phyloP scores from a whole-genome alignment of 768 basidiomycete species.

The Pleurotus salmoneostramineus region DNA sequence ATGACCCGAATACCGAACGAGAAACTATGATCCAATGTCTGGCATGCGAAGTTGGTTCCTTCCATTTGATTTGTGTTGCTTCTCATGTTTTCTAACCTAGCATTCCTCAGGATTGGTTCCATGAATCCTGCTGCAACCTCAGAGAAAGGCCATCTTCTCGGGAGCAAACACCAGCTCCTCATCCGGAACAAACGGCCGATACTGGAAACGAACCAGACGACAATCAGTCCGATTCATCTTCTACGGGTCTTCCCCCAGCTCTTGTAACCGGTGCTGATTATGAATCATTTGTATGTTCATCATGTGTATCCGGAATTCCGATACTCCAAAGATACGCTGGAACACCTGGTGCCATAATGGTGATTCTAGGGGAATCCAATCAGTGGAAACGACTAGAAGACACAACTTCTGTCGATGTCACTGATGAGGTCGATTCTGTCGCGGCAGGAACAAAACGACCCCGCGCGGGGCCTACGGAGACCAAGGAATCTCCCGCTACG shows the following conservation, averaged over 20 bases:
- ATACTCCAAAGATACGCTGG: slow-evolving; percentile 63
- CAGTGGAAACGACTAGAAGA: slow-evolving; percentile 53
- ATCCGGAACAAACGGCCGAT: slow-evolving; percentile 14
- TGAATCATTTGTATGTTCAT: slow-evolving; percentile 69
- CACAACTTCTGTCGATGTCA: slow-evolving; percentile 15
- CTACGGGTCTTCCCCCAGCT: slow-evolving; percentile 62
- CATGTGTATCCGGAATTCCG: slow-evolving; percentile 56
- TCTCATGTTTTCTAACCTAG: slow-evolving; percentile 4
- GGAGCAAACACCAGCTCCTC: slow-evolving; percentile 30
- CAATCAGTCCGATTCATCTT: slow-evolving; percentile 57
- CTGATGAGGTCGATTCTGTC: slow-evolving; percentile 22
- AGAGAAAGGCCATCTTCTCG: slow-evolving; percentile 58
- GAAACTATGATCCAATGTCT: slow-evolving; percentile 92
- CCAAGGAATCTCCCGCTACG: slow-evolving; percentile 25
- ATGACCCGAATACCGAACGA: slow-evolving; percentile 67
- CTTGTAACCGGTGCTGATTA: slow-evolving; percentile 68
- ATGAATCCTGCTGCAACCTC: slow-evolving; percentile 84
- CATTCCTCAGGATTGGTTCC: slow-evolving; percentile 75
- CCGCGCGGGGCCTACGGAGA: slow-evolving; percentile 30
- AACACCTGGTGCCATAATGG: slow-evolving; percentile 62
- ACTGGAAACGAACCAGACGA: slow-evolving; percentile 37
- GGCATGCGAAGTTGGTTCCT: slow-evolving; percentile 68
- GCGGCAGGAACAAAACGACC: slow-evolving; percentile 47
- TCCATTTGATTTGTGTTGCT: not conserved
- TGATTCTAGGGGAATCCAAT: slow-evolving; percentile 43